A percentile compares a stretch with the other conserved stretches of the same genome.
These are phyloP conservation scores for Aspergillus coremiiformis DNA, from an alignment of 495 filamentous ascomycete species.

Conservation along the genomic window DNA sequence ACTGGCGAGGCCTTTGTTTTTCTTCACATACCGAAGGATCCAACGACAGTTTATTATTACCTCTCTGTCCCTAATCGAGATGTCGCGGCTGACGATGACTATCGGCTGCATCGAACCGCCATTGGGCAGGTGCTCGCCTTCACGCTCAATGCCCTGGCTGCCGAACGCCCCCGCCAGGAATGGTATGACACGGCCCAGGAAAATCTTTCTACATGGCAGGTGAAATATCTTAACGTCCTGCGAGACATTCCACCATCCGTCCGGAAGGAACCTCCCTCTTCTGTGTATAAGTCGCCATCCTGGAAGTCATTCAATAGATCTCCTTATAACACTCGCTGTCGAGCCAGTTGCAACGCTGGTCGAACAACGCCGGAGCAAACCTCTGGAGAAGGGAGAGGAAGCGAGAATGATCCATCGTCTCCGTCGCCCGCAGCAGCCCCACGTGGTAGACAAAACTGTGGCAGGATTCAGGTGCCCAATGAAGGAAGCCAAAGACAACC, in stretches of 20 bases:
- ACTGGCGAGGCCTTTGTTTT: slow-evolving; percentile 44
- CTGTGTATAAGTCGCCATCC: no score
- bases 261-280: no score
- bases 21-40: slow-evolving; percentile 36
- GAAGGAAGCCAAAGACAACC: slow-evolving; percentile 12
- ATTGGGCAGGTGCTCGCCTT: slow-evolving; percentile 43
- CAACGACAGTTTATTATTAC: slow-evolving; percentile 21
- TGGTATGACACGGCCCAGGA: slow-evolving; percentile 31
- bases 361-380: slow-evolving; percentile 43
- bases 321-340: slow-evolving; percentile 15
- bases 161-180: slow-evolving; percentile 23
- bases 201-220: slow-evolving; percentile 19
- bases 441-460: slow-evolving; percentile 11
- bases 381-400: slow-evolving; percentile 18
- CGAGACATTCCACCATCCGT: no score
- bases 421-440: slow-evolving; percentile 17
- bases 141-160: slow-evolving; percentile 34
- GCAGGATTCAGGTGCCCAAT: not conserved
- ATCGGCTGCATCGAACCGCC: slow-evolving; percentile 33
- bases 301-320: no score
- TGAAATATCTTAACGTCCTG: slow-evolving; percentile 25
- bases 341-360: slow-evolving; percentile 16
- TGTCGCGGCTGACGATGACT: slow-evolving; percentile 17
- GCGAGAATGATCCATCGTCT: slow-evolving; percentile 17
- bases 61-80: slow-evolving; percentile 28